Percentiles rank a stretch among this genome's conserved stretches.
phyloP scores from a whole-genome alignment of 1,139 yeast species.

The Nakaseomyces glabratus region DNA sequence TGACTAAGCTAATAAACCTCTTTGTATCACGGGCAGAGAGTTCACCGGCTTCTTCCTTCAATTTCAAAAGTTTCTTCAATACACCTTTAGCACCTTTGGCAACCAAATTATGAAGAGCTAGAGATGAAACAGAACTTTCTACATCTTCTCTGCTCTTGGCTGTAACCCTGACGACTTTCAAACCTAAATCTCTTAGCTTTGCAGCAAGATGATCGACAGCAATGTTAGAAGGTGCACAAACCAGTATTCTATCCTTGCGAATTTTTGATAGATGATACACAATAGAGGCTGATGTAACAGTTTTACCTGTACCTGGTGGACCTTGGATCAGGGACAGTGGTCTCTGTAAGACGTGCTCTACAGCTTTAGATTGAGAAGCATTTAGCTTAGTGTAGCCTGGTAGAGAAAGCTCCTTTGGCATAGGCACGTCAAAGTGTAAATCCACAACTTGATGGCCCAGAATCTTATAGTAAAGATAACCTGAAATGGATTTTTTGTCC shows the following conservation, averaged over 20 bases:
- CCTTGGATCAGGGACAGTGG: conserved; percentile 89
- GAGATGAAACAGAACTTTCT: conserved; percentile 49
- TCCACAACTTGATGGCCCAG: conserved; percentile 74
- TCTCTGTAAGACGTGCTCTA: conserved; percentile 55
- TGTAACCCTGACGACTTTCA: conserved; percentile 66
- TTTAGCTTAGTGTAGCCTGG: conserved; percentile 66
- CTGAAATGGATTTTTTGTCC: conserved; percentile 62
- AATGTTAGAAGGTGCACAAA: conserved; percentile 92
- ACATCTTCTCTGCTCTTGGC: conserved; percentile 77
- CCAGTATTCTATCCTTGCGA: conserved; percentile 54
- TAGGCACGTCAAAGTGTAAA: conserved; percentile 47
- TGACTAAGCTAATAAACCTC: conserved; percentile 36
- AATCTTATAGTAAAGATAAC: conserved; percentile 68
- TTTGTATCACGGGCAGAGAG: conserved; percentile 47
- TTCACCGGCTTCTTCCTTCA: conserved; percentile 65
- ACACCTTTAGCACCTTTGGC: conserved; percentile 42
- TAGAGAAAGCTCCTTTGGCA: conserved; percentile 57
- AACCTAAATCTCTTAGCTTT: conserved; percentile 56
- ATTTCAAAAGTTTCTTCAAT: conserved; percentile 48
- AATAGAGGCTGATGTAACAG: conserved; percentile 87
- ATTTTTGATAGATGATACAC: conserved; percentile 63
- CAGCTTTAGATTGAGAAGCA: conserved; percentile 72
- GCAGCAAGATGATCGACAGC: conserved; percentile 89
- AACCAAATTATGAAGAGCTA: conserved; percentile 47
- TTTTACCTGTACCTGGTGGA: conserved; percentile 92